phyloP scores from a whole-genome alignment of 2,329 filamentous ascomycete genomes.

The Ambrosiella cleistominuta region DNA sequence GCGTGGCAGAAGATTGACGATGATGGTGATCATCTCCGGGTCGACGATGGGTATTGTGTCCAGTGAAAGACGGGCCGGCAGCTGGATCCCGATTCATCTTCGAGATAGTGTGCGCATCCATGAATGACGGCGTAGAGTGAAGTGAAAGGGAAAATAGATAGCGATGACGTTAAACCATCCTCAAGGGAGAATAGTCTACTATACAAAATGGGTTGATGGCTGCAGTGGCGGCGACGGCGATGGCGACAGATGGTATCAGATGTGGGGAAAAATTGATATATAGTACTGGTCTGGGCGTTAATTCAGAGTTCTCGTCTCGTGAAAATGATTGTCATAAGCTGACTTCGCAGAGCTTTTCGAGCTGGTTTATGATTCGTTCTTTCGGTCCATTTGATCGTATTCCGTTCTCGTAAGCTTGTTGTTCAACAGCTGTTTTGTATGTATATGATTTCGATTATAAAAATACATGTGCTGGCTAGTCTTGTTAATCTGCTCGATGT shows the following conservation, averaged over 20 bases:
- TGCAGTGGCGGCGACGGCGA: background rate
- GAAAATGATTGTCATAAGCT: too few relatives aligned
- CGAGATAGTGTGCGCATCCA: slow-evolving; percentile 10
- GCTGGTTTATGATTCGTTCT: too few relatives aligned
- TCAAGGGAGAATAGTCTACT: background rate
- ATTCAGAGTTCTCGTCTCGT: too few relatives aligned
- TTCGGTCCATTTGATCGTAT: too few relatives aligned
- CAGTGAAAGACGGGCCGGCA: slow-evolving; percentile 1
- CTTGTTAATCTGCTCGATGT: too few relatives aligned
- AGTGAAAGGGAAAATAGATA: background rate
- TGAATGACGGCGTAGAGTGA: slow-evolving; percentile 6
- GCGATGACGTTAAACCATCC: slow-evolving; percentile 10
- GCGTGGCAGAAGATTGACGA: background rate
- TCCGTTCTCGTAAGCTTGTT: too few relatives aligned
- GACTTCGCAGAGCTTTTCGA: too few relatives aligned
- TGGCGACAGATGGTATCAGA: background rate
- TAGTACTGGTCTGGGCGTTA: too few relatives aligned
- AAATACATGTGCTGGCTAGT: too few relatives aligned
- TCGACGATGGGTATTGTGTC: background rate
- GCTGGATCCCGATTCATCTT: slow-evolving; percentile 10
- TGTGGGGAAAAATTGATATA: background rate
- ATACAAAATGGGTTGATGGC: background rate
- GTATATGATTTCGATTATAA: too few relatives aligned
- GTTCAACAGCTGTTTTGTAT: too few relatives aligned
- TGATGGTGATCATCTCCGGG: slow-evolving; percentile 2